Evolutionary conservation across 202 grass and related monocot genomes (phyloP), one percentile per base, ranked within the genome.

Genomic region (Hordeum pubiflorum): DNA sequence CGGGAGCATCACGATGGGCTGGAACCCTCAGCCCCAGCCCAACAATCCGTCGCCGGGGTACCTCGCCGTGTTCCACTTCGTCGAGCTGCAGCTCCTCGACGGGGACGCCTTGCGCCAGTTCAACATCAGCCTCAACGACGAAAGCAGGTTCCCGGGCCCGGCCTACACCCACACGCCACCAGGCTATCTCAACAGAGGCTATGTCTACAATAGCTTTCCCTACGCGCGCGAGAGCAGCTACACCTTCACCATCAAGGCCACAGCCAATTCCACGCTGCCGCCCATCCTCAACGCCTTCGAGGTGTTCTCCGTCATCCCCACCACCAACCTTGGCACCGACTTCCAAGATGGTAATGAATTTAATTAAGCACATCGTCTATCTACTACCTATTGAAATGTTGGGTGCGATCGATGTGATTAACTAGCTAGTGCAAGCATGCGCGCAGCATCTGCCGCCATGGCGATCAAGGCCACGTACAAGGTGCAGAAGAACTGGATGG

Each of bases 251-350:
- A n/a, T 97, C n/a, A 72, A 56, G 38, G 86, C 86, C 41, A 84
- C 86, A 0, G 22, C n/a, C 22, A 89, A 84, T 52, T 97, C 93
- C 0, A 85, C 75, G 9, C 50, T 89, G 32, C 91, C 86, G 41
- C 91, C 94, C 4, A 77, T 93, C 26, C 34, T 97, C 38, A 97
- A 88, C 50, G 94, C 89, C 38, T 0, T 79, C 5, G 94, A 97
- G 81, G 6, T 80, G 9, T 93, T 88, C 85, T 79, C 75, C 18
- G 76, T 70, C 50, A 58, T 89, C 18, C 1, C 78, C 40, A 58
- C 66, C 20, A 44, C 38, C 32, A 58, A 82, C 8, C 0, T 89
- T 5, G 81, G 44, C 8, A 97, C 94, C 5, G 82, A 90, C 20
- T 8, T 61, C 7, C 43, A n/a, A 3, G 91, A 93, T 27, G 91